Conservation (phyloP, 2,329 filamentous ascomycete species). For the Epicoccum nigrum region DNA sequence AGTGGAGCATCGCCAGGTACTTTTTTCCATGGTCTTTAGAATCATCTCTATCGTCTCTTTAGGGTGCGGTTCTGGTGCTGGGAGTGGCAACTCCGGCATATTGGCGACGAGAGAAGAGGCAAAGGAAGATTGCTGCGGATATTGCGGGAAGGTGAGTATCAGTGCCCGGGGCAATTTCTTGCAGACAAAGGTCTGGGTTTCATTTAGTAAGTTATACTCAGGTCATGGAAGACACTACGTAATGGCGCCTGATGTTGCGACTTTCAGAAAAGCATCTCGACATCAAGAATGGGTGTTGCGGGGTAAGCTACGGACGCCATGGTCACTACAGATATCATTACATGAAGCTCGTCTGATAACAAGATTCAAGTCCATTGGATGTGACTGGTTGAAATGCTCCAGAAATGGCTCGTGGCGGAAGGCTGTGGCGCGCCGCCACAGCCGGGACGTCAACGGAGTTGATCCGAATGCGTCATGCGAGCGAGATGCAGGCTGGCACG, state of each 20-base stretch:
- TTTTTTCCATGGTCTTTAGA: slow-evolving; percentile 16
- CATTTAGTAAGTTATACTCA: background rate
- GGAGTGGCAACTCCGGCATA: slow-evolving; percentile 5
- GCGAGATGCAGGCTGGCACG: slow-evolving; percentile 1
- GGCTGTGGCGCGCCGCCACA: background rate
- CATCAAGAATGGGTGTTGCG: slow-evolving; percentile 3
- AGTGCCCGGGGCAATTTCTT: too few species aligned
- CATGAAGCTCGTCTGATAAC: background rate
- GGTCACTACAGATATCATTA: background rate
- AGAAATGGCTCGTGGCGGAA: background rate
- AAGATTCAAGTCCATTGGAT: background rate
- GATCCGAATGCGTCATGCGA: background rate
- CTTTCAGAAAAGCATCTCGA: slow-evolving; percentile 1
- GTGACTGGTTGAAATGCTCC: background rate
- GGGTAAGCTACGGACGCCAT: slow-evolving; percentile 8
- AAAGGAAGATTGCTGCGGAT: background rate
- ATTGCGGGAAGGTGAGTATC: background rate
- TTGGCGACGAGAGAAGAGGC: background rate
- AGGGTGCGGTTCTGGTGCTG: slow-evolving; percentile 3
- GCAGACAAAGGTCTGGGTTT: too few species aligned
- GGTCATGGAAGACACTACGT: background rate
- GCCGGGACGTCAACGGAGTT: slow-evolving; percentile 1
- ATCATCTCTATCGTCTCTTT: slow-evolving; percentile 10
- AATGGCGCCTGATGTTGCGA: background rate
- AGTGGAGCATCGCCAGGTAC: slow-evolving; percentile 4